Percentiles rank a stretch among this genome's conserved stretches.
Conservation (phyloP, 2,329 filamentous ascomycete species). For the Gnomoniopsis smithogilvyi region DNA sequence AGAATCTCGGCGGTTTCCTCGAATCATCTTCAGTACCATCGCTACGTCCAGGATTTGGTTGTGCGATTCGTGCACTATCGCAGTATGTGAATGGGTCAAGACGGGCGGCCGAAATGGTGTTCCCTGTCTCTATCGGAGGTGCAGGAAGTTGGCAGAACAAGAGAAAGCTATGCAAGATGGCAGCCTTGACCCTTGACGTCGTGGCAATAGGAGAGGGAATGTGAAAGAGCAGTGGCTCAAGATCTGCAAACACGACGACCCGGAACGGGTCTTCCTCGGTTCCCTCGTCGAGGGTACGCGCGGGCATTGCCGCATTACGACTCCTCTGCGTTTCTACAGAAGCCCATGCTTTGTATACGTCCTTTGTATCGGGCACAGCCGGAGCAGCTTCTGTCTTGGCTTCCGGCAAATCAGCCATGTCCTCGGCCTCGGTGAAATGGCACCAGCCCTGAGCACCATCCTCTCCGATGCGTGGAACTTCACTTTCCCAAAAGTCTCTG, state of each 20-base stretch:
- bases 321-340: conserved; percentile 50
- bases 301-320: conserved; percentile 55
- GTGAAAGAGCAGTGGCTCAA: conserved; percentile 59
- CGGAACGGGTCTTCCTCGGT: conserved; percentile 80
- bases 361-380: conserved; percentile 30
- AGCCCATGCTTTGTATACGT: conserved; percentile 51
- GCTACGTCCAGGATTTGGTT: conserved; percentile 6
- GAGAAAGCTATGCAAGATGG: conserved; percentile 44
- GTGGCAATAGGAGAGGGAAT: conserved; percentile 42
- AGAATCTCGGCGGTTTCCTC: conserved; percentile 24
- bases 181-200: background rate
- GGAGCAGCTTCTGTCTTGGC: conserved; percentile 24
- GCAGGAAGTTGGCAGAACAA: conserved; percentile 65
- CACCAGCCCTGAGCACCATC: conserved; percentile 67
- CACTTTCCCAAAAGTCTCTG: conserved; percentile 82
- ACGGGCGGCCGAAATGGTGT: conserved; percentile 33
- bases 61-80: conserved; percentile 31
- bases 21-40: conserved; percentile 1
- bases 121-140: conserved; percentile 23
- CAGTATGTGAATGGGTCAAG: conserved; percentile 49
- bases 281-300: conserved; percentile 70
- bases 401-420: conserved; percentile 39
- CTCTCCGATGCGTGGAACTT: conserved; percentile 77
- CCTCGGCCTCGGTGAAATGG: conserved; percentile 38
- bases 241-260: conserved; percentile 75